Base-by-base conservation (phyloP, 768 basidiomycete genomes). In the Termitomyces sp. region DNA sequence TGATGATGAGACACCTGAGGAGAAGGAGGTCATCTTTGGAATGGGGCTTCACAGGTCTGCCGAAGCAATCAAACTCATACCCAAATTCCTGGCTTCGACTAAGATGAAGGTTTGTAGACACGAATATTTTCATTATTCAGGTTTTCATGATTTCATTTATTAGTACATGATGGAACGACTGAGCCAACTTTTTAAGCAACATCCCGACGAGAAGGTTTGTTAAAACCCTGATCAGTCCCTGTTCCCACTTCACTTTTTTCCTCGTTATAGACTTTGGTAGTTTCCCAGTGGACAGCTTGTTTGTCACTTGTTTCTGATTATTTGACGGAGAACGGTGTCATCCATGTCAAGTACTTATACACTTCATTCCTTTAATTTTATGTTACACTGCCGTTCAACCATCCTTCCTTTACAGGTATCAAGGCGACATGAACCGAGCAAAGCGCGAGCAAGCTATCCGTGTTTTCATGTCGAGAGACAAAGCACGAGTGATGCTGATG, bases 271-370 rank as follows among this genome's bases (percentile, higher is more conserved):
- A 77, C 79, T 47, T 67, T 92, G 52, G 71, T 90, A 57, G 77
- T 90, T 56, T 88, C 86, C 0, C 85, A 87, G 66, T 91, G 89
- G 84, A 87, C 85, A 0, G 69, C 74, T 6, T 87, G 83, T 57
- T 75, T 92, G 38, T 75, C 79, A 10, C 74, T 90, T 4, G 79
- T 86, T n/a, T 85, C 81, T 0, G 70, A 80, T 51, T 87, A 86
- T 64, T 74, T 92, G n/a, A 68, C 70, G 0, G 77, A 81, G 63
- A 71, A 78, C 22, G 73, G 73, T 1, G 76, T 86, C 48, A 62
- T 70, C 3, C 83, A 84, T 60, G 80, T 86, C 57, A 84, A 82
- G 81, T 84, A 62, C 14, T 73, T 64, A 35, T 35, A 14, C 22
- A 38, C 12, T 18, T 24, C 16, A 30, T 36, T 20, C 35, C 59